A percentile compares a stretch with the other conserved stretches of the same genome.
Evolutionary conservation across 148 eudicot species (phyloP).

Genomic region (Persicaria tinctoria): DNA sequence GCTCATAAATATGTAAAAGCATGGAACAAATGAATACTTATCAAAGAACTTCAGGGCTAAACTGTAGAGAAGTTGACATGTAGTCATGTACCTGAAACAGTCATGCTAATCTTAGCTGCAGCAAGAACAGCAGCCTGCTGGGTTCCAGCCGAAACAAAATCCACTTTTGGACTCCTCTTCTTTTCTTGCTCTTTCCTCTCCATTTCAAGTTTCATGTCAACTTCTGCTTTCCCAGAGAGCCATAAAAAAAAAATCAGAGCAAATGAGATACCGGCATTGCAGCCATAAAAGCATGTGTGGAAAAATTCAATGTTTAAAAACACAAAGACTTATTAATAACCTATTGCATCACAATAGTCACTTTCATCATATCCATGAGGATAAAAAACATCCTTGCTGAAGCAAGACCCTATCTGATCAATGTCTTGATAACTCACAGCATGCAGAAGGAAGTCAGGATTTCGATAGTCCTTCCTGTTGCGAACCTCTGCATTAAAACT

Average conservation of each 20-base stretch:
- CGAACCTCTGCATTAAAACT: constrained; percentile 93
- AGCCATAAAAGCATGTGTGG: background rate
- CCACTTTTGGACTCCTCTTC: constrained; percentile 77
- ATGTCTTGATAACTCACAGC: constrained; percentile 95
- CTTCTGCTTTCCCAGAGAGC: constrained; percentile 41
- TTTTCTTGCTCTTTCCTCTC: constrained; percentile 85
- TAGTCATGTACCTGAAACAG: constrained; percentile 49
- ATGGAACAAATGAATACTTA: background rate
- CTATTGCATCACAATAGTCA: constrained; percentile 84
- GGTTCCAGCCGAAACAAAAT: constrained; percentile 61
- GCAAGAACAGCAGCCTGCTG: constrained; percentile 44
- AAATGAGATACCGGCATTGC: background rate
- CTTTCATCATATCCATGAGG: constrained; percentile 94
- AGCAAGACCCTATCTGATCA: constrained; percentile 92
- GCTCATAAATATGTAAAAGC: background rate
- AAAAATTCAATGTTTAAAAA: background rate
- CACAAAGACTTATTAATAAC: constrained; percentile 18
- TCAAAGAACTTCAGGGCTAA: background rate
- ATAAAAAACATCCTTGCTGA: constrained; percentile 88
- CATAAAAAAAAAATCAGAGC: constrained; percentile 4
- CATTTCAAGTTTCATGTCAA: constrained; percentile 83
- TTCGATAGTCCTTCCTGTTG: constrained; percentile 86
- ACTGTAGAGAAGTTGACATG: background rate
- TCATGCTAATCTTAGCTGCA: constrained; percentile 43
- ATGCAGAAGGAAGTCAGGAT: constrained; percentile 95